These are phyloP conservation scores for Kluyveromyces sp. DNA, from an alignment of 1,139 yeast genomes.

Conservation along the genomic window DNA sequence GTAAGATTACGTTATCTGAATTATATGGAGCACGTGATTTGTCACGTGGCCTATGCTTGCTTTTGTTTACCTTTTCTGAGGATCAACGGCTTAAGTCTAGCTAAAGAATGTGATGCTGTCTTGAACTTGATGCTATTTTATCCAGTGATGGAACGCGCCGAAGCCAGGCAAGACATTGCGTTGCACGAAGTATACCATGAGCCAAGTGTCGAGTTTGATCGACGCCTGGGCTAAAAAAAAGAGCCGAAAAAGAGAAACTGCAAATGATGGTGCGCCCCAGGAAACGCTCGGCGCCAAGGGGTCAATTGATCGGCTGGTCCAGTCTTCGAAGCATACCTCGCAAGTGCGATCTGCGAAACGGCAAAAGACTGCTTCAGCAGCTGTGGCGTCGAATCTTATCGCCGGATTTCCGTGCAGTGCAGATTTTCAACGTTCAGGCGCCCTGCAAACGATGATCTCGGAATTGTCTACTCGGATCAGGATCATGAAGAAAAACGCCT, in stretches of 20 bases:
- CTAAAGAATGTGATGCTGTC: no score
- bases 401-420: background rate
- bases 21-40: no score
- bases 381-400: constrained; percentile 4
- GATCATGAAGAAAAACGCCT: background rate
- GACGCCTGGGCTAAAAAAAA: background rate
- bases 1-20: background rate
- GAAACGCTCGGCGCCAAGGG: background rate
- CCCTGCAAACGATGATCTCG: background rate
- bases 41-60: background rate
- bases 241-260: background rate
- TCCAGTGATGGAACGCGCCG: no score
- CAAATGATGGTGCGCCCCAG: background rate
- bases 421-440: background rate
- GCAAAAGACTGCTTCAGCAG: background rate
- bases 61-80: no score
- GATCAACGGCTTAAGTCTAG: no score
- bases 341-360: background rate
- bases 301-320: background rate
- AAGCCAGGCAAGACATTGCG: no score
- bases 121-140: no score
- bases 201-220: background rate
- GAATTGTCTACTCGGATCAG: constrained; percentile 1
- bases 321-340: background rate
- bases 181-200: no score